Evolutionary conservation across 768 basidiomycete genomes (phyloP), one percentile per base, ranked within the genome.

Genomic region (Auriscalpium orientale): DNA sequence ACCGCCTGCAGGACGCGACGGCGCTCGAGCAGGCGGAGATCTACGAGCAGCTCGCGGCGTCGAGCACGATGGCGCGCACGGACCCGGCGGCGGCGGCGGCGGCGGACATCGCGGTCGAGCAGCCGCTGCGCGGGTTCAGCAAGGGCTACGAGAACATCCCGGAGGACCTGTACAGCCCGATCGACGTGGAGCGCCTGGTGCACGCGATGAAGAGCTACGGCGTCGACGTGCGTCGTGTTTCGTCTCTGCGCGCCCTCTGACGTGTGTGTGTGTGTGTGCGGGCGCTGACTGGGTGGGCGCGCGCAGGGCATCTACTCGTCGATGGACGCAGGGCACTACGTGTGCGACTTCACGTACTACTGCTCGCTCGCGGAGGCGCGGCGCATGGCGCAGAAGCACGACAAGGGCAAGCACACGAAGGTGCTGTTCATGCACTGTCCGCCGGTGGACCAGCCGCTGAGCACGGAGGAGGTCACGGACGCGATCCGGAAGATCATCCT

Each of bases 281-380:
- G 18, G 36, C n/a, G 8, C 49, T 44, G 43, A 54, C 49, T 50
- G 35, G 20, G 49, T 52, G 28, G 47, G 46, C 48, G 22, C 56
- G 53, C 46, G 40, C 62, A 85, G 81, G 73, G 82, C 69, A 80
- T 87, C 18, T 80, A 82, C 64, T 76, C 82, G 15, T 87, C 87
- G 4, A 77, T 81, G 73, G 87, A 89, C 63, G 82, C 85, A n/a
- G 87, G 87, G 0, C 84, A 85, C 64, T 89, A 84, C 66, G 70
- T 88, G 13, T 86, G 83, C 64, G 87, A 89, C 70, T 89, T 85
- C 66, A 79, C 84, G 58, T 87, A 85, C 65, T 89, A 85, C 64
- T 84, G 84, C 62, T 87, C 85, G 10, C 75, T 88, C 21, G 84
- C 85, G 8, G 85, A 88, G 64, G 76, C 79, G 21, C 79, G 77